A percentile compares a stretch with the other conserved stretches of the same genome.
Evolutionary conservation across 805 yeast genomes (phyloP).

Genomic region (Candida nonsorbophila): DNA sequence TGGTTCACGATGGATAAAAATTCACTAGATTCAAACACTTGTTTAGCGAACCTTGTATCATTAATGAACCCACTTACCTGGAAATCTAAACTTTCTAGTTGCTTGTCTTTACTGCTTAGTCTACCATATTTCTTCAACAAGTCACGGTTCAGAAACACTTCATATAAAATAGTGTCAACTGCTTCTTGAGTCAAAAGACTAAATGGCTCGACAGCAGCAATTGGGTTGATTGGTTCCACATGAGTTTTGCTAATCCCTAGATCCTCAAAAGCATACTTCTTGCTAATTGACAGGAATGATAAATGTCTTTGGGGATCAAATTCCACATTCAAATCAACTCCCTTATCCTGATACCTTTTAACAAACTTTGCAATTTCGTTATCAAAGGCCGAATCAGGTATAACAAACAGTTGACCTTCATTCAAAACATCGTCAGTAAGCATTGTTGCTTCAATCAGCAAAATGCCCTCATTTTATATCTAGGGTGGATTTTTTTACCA

Average conservation of each 20-base stretch:
- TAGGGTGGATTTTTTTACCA: no score
- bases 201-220: slow-evolving; percentile 26
- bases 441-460: no score
- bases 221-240: slow-evolving; percentile 21
- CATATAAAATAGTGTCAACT: slow-evolving; percentile 19
- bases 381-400: no score
- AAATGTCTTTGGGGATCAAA: slow-evolving; percentile 10
- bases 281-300: slow-evolving; percentile 19
- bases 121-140: slow-evolving; percentile 15
- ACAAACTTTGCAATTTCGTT: no score
- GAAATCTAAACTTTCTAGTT: slow-evolving; percentile 21
- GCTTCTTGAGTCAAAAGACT: slow-evolving; percentile 23
- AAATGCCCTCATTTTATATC: no score
- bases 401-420: no score
- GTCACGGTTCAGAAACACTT: slow-evolving; percentile 13
- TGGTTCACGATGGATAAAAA: slow-evolving; percentile 14
- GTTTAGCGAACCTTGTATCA: slow-evolving; percentile 15
- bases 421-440: no score
- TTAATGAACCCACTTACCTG: slow-evolving; percentile 19
- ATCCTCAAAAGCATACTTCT: slow-evolving; percentile 30
- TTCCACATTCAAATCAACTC: slow-evolving; percentile 5
- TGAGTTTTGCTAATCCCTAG: slow-evolving; percentile 28
- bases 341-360: slow-evolving; percentile 1
- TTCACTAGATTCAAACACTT: slow-evolving; percentile 19
- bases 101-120: slow-evolving; percentile 10